Evolutionary conservation across 2,329 filamentous ascomycete species (phyloP).

Genomic region (Alternaria ethzedia): DNA sequence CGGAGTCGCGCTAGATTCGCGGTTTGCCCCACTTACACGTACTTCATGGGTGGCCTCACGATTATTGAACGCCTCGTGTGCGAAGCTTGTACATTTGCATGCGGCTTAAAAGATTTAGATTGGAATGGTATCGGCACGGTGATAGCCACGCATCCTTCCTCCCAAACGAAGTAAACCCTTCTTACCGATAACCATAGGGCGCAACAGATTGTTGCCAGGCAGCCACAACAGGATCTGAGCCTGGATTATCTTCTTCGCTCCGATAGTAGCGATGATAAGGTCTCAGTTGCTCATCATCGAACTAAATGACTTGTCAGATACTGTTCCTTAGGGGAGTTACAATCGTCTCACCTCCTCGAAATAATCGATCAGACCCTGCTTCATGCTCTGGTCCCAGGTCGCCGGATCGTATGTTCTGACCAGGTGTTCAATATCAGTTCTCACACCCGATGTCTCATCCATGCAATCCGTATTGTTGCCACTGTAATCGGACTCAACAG

Average conservation of each 20-base stretch:
- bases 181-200: not conserved
- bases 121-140: fast-evolving
- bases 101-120: not conserved
- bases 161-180: not conserved
- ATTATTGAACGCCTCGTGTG: not conserved
- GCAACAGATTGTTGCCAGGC: not conserved
- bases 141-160: not conserved
- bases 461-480: too few relatives aligned
- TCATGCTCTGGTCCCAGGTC: not conserved
- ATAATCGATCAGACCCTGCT: not conserved
- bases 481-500: too few relatives aligned
- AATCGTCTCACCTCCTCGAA: fast-evolving
- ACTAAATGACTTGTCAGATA: not conserved
- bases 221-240: not conserved
- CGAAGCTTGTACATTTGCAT: not conserved
- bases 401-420: not conserved
- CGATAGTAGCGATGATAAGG: not conserved
- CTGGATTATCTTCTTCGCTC: not conserved
- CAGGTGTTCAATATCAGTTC: not conserved
- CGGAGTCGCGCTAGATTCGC: not conserved
- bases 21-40: not conserved
- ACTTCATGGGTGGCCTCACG: not conserved
- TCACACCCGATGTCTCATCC: not conserved
- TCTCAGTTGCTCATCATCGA: not conserved
- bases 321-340: fast-evolving